Evolutionary conservation across 495 filamentous ascomycete species (phyloP).

Genomic region (Penicillium maclennaniae): DNA sequence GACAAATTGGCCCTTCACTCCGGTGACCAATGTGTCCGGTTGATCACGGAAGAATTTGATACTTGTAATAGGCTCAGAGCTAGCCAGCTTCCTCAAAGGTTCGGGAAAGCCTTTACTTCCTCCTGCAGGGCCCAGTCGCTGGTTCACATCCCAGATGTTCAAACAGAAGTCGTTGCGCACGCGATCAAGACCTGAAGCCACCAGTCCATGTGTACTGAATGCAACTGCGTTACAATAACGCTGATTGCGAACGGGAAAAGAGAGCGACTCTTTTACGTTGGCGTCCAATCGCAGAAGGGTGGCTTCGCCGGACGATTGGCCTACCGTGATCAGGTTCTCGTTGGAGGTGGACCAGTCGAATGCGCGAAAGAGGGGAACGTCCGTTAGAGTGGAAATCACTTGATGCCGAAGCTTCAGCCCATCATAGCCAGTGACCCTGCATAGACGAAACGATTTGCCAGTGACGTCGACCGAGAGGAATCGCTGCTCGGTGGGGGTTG

Average conservation of each 20-base stretch:
- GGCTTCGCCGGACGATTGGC: slow-evolving; percentile 78
- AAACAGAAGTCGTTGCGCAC: slow-evolving; percentile 90
- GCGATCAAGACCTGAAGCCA: slow-evolving; percentile 86
- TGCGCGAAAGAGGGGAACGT: slow-evolving; percentile 80
- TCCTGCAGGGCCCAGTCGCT: slow-evolving; percentile 44
- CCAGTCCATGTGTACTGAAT: slow-evolving; percentile 71
- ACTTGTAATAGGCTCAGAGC: slow-evolving; percentile 82
- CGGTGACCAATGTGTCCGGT: slow-evolving; percentile 75
- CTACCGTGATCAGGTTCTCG: slow-evolving; percentile 76
- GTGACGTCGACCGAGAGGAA: slow-evolving; percentile 85
- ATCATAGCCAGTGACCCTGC: slow-evolving; percentile 62
- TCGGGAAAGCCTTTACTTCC: slow-evolving; percentile 48
- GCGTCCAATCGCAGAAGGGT: slow-evolving; percentile 74
- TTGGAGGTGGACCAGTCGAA: slow-evolving; percentile 92
- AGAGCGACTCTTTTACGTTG: slow-evolving; percentile 56
- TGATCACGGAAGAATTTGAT: slow-evolving; percentile 86
- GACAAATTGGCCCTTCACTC: slow-evolving; percentile 80
- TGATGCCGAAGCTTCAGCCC: slow-evolving; percentile 59
- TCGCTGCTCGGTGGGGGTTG: slow-evolving; percentile 56
- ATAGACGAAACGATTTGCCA: slow-evolving; percentile 74
- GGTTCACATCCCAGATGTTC: slow-evolving; percentile 89
- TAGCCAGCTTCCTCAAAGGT: slow-evolving; percentile 68
- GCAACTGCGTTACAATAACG: slow-evolving; percentile 88
- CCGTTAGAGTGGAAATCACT: slow-evolving; percentile 65
- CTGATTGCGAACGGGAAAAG: slow-evolving; percentile 78